Evolutionary conservation across 2,329 filamentous ascomycete genomes (phyloP).

Genomic region (Fusarium avenaceum): DNA sequence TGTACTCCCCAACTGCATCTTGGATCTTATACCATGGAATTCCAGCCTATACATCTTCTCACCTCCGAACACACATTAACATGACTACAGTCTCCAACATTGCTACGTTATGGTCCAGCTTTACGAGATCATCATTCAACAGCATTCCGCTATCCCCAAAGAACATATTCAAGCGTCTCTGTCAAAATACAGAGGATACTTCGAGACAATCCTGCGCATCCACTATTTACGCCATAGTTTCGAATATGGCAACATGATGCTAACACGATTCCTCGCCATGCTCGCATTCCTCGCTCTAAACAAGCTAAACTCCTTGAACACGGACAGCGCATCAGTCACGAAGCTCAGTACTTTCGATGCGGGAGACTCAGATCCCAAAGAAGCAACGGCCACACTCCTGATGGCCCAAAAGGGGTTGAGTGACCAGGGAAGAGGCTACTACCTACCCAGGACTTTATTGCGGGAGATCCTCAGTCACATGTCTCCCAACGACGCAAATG

Average conservation of each 20-base stretch:
- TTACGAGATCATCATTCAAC: not conserved
- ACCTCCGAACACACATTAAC: not conserved
- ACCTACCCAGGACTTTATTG: slow-evolving; percentile 2
- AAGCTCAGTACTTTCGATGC: not conserved
- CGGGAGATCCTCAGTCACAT: not conserved
- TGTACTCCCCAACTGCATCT: not conserved
- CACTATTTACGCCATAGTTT: slow-evolving; percentile 30
- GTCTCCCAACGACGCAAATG: not conserved
- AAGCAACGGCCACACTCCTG: slow-evolving; percentile 1
- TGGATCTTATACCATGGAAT: not conserved
- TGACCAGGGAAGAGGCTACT: slow-evolving; percentile 13
- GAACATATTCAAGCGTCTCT: not conserved
- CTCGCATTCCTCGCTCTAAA: not conserved
- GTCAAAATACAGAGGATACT: slow-evolving; percentile 1
- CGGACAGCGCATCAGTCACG: not conserved
- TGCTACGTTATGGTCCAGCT: not conserved
- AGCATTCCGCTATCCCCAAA: accelerated
- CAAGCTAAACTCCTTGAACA: not conserved
- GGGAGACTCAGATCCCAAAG: not conserved
- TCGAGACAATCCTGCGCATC: slow-evolving; percentile 27
- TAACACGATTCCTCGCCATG: slow-evolving; percentile 14
- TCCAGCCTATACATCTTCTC: not conserved
- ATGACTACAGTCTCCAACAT: not conserved
- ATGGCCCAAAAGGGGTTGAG: slow-evolving; percentile 15
- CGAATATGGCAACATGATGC: slow-evolving; percentile 18